A percentile compares a stretch with the other conserved stretches of the same genome.
These are phyloP conservation scores for Hebeloma cylindrosporum DNA, from an alignment of 768 basidiomycete species.

Conservation along the genomic window DNA sequence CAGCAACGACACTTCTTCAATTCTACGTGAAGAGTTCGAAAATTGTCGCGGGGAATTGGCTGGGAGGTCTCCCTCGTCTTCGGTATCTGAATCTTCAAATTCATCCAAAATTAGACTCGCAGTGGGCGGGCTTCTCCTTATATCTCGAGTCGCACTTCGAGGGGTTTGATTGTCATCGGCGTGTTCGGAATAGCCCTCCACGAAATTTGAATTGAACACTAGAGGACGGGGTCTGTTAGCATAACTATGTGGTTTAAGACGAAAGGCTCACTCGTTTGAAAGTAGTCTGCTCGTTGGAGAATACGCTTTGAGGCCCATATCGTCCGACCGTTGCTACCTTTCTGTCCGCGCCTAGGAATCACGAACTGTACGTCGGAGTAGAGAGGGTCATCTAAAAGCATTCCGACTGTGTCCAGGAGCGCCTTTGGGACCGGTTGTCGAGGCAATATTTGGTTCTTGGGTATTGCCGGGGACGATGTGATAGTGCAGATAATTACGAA, in stretches of 20 bases:
- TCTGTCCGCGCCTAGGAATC: slow-evolving; percentile 47
- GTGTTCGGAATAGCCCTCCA: slow-evolving; percentile 46
- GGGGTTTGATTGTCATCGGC: slow-evolving; percentile 25
- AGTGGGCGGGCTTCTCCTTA: slow-evolving; percentile 24
- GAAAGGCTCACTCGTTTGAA: slow-evolving; percentile 57
- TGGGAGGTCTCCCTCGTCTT: slow-evolving; percentile 35
- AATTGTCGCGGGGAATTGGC: slow-evolving; percentile 7
- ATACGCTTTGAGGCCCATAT: slow-evolving; percentile 74
- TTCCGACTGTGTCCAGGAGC: slow-evolving; percentile 70
- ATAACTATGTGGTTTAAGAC: background rate
- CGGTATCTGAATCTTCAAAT: slow-evolving; percentile 54
- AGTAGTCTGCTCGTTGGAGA: slow-evolving; percentile 74
- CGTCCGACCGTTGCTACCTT: slow-evolving; percentile 36
- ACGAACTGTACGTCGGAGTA: slow-evolving; percentile 87
- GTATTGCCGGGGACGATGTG: slow-evolving; percentile 58
- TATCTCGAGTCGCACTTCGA: slow-evolving; percentile 17
- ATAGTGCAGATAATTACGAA: slow-evolving; percentile 80
- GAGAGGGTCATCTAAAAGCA: slow-evolving; percentile 73
- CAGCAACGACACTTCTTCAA: slow-evolving; percentile 9
- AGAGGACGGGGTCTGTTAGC: background rate
- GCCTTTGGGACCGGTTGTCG: slow-evolving; percentile 62
- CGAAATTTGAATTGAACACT: slow-evolving; percentile 79
- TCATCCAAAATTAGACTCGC: slow-evolving; percentile 38
- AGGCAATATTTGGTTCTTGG: slow-evolving; percentile 46
- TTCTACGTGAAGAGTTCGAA: background rate